phyloP scores from a whole-genome alignment of 257 asterid genomes.

The Catharanthus roseus region DNA sequence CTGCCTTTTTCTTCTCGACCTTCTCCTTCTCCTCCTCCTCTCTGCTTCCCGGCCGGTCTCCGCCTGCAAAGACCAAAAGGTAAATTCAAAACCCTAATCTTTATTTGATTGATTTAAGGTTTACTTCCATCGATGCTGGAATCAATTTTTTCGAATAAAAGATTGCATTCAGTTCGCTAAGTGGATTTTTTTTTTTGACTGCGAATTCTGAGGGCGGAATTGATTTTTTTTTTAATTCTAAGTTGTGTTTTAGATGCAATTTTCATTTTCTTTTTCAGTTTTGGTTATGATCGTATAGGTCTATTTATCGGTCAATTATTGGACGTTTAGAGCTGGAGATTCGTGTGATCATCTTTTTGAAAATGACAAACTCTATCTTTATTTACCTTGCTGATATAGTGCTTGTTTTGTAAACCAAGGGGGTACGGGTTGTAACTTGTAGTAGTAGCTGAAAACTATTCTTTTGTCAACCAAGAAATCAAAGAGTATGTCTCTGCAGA shows the following conservation, averaged over 20 bases:
- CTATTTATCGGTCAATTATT: background rate
- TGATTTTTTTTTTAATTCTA: background rate
- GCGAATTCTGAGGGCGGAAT: background rate
- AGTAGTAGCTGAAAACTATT: background rate
- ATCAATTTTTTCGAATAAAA: background rate
- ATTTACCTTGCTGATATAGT: too few relatives aligned
- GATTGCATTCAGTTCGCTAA: background rate
- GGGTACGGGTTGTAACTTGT: background rate
- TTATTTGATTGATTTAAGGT: background rate
- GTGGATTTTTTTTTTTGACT: background rate
- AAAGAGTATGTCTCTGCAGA: background rate
- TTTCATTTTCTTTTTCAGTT: background rate
- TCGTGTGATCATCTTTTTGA: background rate
- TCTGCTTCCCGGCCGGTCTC: background rate
- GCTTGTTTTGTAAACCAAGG: background rate
- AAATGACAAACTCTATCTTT: background rate
- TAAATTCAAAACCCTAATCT: background rate
- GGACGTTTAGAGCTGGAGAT: constrained; percentile 1
- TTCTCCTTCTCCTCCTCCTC: background rate
- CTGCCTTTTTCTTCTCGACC: too few relatives aligned
- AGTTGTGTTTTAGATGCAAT: background rate
- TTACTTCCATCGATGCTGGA: background rate
- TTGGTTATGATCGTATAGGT: background rate
- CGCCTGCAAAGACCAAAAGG: background rate
- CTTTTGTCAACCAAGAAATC: background rate